A percentile compares a stretch with the other conserved stretches of the same genome.
These are phyloP conservation scores for Backusella macrospora DNA, from an alignment of 192 early-diverging fungal genomes.

Conservation along the genomic window DNA sequence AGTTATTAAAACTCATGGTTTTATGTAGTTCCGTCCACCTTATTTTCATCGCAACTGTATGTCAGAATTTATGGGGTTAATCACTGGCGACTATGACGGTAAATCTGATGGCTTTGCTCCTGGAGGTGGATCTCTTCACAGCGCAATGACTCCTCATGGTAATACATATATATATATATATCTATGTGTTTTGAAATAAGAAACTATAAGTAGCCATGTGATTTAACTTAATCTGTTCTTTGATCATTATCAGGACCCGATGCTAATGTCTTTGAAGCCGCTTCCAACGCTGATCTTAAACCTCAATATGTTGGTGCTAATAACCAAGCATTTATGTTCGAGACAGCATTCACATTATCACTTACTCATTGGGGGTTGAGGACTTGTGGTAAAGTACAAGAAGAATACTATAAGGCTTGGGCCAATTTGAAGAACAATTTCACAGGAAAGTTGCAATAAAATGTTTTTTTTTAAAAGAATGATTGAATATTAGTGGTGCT, in stretches of 20 bases:
- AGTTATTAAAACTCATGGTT: not conserved
- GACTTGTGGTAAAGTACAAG: slow-evolving; percentile 71
- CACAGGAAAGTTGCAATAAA: slow-evolving; percentile 5
- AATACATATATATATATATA: not conserved
- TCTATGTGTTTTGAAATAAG: not conserved
- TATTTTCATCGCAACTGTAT: slow-evolving; percentile 98
- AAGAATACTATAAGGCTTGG: slow-evolving; percentile 92
- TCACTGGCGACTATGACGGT: slow-evolving; percentile 90
- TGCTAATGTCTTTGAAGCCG: slow-evolving; percentile 71
- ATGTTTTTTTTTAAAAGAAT: not conserved
- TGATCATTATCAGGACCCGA: slow-evolving; percentile 65
- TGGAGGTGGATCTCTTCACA: slow-evolving; percentile 86
- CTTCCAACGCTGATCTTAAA: slow-evolving; percentile 67
- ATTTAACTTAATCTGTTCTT: not conserved
- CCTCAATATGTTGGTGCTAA: slow-evolving; percentile 83
- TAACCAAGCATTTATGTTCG: slow-evolving; percentile 96
- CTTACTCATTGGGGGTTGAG: slow-evolving; percentile 82
- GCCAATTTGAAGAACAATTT: slow-evolving; percentile 24
- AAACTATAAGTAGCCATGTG: not conserved
- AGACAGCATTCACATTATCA: slow-evolving; percentile 79
- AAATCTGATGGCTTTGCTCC: slow-evolving; percentile 91
- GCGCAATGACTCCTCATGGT: slow-evolving; percentile 87
- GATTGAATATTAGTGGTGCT: not conserved
- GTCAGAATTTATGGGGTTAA: slow-evolving; percentile 98
- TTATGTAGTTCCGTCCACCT: slow-evolving; percentile 78